These are phyloP conservation scores for Bryopsis sp. DNA, from an alignment of 139 green algal genomes.

Conservation along the genomic window DNA sequence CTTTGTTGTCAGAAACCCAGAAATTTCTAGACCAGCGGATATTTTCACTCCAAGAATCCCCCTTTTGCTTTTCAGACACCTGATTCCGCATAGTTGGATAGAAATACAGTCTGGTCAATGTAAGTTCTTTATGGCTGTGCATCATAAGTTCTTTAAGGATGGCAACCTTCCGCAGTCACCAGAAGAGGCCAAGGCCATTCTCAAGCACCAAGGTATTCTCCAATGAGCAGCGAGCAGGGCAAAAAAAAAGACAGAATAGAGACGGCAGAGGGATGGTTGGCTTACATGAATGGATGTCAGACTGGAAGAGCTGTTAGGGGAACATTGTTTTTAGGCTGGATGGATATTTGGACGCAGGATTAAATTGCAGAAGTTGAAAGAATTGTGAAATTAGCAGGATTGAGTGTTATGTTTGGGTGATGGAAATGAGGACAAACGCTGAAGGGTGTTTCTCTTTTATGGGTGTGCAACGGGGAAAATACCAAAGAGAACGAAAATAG, in stretches of 20 bases:
- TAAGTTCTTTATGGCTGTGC: background rate
- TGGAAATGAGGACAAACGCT: background rate
- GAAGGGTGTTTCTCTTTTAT: too few species aligned
- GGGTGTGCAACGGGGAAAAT: too few species aligned
- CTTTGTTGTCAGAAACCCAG: too few species aligned
- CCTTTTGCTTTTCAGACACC: background rate
- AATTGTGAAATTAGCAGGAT: background rate
- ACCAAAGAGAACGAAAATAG: too few species aligned
- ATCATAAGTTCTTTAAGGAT: constrained; percentile 18
- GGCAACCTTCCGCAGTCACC: constrained; percentile 10
- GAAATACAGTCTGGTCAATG: background rate
- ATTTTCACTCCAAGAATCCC: too few species aligned
- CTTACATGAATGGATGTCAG: background rate
- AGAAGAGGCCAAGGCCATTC: constrained; percentile 14
- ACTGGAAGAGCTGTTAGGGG: too few species aligned
- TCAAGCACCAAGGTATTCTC: constrained; percentile 7
- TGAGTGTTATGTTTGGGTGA: background rate
- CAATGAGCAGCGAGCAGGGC: background rate
- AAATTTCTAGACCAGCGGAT: too few species aligned
- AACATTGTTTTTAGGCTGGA: background rate
- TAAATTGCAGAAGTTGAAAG: background rate
- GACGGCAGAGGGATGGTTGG: background rate
- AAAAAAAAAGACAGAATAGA: background rate
- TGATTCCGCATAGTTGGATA: background rate
- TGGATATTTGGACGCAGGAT: background rate